phyloP scores from a whole-genome alignment of 139 green algal species.

The Pseudopediastrum boryanum region DNA sequence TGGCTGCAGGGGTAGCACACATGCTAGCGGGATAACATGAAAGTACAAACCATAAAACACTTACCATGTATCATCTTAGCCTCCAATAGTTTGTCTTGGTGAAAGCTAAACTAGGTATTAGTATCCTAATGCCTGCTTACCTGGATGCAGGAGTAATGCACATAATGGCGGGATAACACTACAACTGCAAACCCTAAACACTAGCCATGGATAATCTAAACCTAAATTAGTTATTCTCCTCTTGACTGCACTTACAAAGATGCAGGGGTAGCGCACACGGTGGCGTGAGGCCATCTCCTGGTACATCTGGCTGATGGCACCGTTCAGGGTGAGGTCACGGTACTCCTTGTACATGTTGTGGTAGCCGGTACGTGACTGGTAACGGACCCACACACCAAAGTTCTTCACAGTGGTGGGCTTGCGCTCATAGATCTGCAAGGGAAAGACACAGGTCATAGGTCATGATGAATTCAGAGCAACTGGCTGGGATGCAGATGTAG shows the following conservation, averaged over 20 bases:
- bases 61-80: no score
- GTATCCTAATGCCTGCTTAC: no score
- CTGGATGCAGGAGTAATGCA: conserved; percentile 71
- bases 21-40: no score
- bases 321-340: conserved; percentile 98
- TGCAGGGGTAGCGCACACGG: conserved; percentile 79
- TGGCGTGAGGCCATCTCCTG: conserved; percentile 97
- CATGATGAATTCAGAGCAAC: no score
- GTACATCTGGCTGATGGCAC: conserved; percentile 95
- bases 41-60: no score
- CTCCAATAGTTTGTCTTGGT: no score
- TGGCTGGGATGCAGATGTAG: no score
- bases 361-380: conserved; percentile 93
- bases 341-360: conserved; percentile 97
- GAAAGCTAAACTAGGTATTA: no score
- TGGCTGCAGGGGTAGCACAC: no score
- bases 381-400: conserved; percentile 99
- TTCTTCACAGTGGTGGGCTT: conserved; percentile 97
- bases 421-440: conserved; percentile 94
- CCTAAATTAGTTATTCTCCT: no score
- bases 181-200: no score
- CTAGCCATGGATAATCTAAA: no score
- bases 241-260: conserved; percentile 57
- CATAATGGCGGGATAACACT: conserved; percentile 93
- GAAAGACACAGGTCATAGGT: background rate